Evolutionary conservation across 768 basidiomycete species (phyloP).

Genomic region (Calvatia gigantea): DNA sequence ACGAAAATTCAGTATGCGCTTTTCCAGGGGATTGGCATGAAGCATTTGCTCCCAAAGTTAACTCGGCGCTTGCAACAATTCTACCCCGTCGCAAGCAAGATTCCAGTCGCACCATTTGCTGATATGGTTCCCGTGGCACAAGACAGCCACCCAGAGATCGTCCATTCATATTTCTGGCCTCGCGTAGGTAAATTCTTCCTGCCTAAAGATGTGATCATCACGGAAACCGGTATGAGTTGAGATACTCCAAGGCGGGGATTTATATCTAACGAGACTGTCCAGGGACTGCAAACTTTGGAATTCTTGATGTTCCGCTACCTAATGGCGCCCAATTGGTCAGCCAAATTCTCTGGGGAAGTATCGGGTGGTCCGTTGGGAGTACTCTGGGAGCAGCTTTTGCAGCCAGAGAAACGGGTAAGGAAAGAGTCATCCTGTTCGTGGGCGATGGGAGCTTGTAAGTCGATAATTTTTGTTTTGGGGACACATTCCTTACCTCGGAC

Average conservation of each 20-base stretch:
- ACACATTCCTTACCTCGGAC: background rate
- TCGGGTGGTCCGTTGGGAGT: slow-evolving; percentile 83
- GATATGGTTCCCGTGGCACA: slow-evolving; percentile 38
- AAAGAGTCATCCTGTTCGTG: slow-evolving; percentile 77
- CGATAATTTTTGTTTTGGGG: background rate
- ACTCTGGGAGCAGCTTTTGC: slow-evolving; percentile 79
- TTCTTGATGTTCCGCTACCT: slow-evolving; percentile 78
- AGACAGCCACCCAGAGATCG: slow-evolving; percentile 53
- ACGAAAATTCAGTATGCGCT: slow-evolving; percentile 61
- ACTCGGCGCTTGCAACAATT: slow-evolving; percentile 48
- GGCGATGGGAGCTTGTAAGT: slow-evolving; percentile 81
- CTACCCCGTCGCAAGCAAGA: slow-evolving; percentile 32
- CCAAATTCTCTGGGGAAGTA: slow-evolving; percentile 89
- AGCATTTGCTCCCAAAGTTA: slow-evolving; percentile 69
- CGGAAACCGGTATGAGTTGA: slow-evolving; percentile 68
- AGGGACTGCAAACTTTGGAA: slow-evolving; percentile 83
- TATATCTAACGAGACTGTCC: background rate
- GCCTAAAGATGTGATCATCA: slow-evolving; percentile 71
- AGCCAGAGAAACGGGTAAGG: slow-evolving; percentile 56
- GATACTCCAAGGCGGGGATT: background rate
- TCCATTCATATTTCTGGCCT: slow-evolving; percentile 86
- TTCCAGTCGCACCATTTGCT: slow-evolving; percentile 44
- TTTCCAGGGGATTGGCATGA: slow-evolving; percentile 72
- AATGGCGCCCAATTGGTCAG: slow-evolving; percentile 59
- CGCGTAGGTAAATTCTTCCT: slow-evolving; percentile 69